Base-by-base conservation (phyloP, 2,329 filamentous ascomycete species). In the Colletotrichum theobromicola region DNA sequence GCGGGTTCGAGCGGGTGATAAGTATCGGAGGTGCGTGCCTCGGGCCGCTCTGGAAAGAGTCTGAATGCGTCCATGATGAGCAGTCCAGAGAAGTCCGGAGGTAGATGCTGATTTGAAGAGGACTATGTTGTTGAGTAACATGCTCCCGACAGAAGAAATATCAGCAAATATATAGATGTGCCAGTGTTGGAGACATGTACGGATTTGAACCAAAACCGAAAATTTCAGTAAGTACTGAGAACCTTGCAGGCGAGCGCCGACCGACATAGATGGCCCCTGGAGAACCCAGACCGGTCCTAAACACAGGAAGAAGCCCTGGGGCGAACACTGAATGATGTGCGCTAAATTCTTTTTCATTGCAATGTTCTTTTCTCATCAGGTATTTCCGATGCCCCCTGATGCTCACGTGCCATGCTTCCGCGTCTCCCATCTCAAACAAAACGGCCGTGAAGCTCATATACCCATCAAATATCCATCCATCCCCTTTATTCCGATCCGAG, bases 401-500 rank as follows among this genome's bases (percentile, higher is more conserved):
- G 42, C 42, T 46, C 42, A 46, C 42, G n/a, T 46, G 42, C 42
- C 42, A 46, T 21, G 42, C 42, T 46, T 2, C 42, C 42, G 42
- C 21, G 42, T 46, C 42, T 10, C 42, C 42, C n/a, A 46, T 1
- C 42, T 46, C 42, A 46, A 21, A 9, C n/a, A 13, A 46, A 46
- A 10, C 15, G 26, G 53, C 53, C 55, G 55, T 28, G 55, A 32
- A 7, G 26, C 26, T 30, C 55, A 58, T 32, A 18, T 28, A 9
- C 55, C 55, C 5, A 58, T n/a, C 55, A n/a, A 30, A 7, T 30
- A 18, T n/a, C 18, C 24, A 7, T 18, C 5, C 10, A 16, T 4
- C n/a, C 21, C 55, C 26, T 16, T 77, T 82, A 90, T n/a, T 90
- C 88, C 24, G 87, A 83, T 28, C 78, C 81, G 76, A 98, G 82